Evolutionary conservation across 495 filamentous ascomycete species (phyloP), one percentile per base, ranked within the genome.

Genomic region (Aspergillus olivimuriae): DNA sequence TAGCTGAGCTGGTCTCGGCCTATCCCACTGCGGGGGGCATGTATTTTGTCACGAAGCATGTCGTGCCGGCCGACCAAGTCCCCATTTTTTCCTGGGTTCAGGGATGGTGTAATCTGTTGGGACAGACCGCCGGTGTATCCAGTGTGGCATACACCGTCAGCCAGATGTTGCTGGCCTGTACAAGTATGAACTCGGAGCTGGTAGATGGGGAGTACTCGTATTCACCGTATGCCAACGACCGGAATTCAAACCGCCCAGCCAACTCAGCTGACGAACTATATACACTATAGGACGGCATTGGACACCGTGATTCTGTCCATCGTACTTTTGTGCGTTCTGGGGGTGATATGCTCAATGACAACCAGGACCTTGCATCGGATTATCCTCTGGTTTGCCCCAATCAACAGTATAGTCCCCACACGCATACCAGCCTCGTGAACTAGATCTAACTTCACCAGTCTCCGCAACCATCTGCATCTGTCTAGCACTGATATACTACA

Each of bases 321-420:
- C 38, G 57, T 70, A 3, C 53, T 83, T 10, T 61, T 86, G 6
- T 71, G 73, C 24, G 28, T 79, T 1, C 72, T 82, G 47, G 82
- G 82, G 2, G 56, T 73, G 7, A 75, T 85, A 3, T 83, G 80
- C 58, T 87, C 82, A 0, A 61, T 86, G 43, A 80, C 77, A 0
- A 86, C 82, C 0, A 80, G 73, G 52, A 72, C 63, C 2, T 62
- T 86, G 17, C 81, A 85, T 60, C 66, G 69, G 21, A 78, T 82
- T 23, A 66, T 86, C 19, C 57, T 82, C 4, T 85, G 81, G 80
- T 86, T 86, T 62, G 82, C 82, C 6, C 82, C 82, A 1, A 83
- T 86, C 44, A 86, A 86, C 60, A 74, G 78, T 81, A 62, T 34
- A n/a, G n/a, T n/a, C n/a, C n/a, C n/a, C n/a, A 34, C 11, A 9